Percentiles rank a stretch among this genome's conserved stretches.
Evolutionary conservation across 257 asterid genomes (phyloP).

Genomic region (Nicotiana tabacum): DNA sequence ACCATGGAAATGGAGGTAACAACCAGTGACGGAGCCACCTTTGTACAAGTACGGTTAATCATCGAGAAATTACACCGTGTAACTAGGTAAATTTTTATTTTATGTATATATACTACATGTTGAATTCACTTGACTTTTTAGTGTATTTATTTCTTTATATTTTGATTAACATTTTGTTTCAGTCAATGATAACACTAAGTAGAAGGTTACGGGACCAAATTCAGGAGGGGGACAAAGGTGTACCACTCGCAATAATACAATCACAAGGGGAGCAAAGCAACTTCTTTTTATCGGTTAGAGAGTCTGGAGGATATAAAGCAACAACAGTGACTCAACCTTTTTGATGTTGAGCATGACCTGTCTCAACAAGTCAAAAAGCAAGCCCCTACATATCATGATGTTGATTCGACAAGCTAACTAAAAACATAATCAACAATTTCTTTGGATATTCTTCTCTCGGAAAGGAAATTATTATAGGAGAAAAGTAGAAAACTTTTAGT

Average conservation of each 20-base stretch:
- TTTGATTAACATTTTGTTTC: too few species aligned
- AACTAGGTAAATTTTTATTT: too few species aligned
- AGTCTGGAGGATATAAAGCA: slow-evolving; percentile 22
- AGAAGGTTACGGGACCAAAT: slow-evolving; percentile 10
- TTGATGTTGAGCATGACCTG: slow-evolving; percentile 22
- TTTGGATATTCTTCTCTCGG: neutral
- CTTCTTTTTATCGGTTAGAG: neutral
- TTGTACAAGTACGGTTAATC: too few species aligned
- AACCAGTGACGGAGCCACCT: too few species aligned
- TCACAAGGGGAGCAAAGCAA: slow-evolving; percentile 27
- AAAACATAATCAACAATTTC: neutral
- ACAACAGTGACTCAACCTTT: slow-evolving; percentile 28
- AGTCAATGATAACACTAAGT: neutral
- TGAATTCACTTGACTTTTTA: too few species aligned
- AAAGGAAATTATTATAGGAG: neutral
- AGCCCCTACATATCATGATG: neutral
- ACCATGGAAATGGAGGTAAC: neutral
- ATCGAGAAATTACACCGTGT: too few species aligned
- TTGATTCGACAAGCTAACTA: slow-evolving; percentile 3
- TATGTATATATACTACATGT: too few species aligned
- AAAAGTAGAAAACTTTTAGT: neutral
- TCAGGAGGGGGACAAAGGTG: slow-evolving; percentile 26
- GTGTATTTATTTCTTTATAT: too few species aligned
- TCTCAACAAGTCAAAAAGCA: slow-evolving; percentile 13
- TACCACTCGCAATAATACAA: slow-evolving; percentile 30